Percentiles rank a stretch among this genome's conserved stretches.
Conservation (phyloP, 441 rosid species). For the Aleurites moluccanus region DNA sequence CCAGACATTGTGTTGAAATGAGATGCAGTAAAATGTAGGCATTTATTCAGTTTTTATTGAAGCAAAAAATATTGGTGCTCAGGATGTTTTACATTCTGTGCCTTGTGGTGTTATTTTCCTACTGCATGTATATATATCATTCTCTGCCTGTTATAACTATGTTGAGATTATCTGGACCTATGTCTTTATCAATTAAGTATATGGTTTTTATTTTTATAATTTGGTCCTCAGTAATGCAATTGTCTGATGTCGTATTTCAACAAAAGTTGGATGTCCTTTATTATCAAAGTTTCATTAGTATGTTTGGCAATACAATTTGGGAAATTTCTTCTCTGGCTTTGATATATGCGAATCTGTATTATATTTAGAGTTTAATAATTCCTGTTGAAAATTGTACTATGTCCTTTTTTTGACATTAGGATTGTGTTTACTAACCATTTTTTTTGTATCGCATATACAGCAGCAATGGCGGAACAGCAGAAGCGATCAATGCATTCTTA, state of each 20-base stretch:
- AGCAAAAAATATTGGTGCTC: too few species aligned
- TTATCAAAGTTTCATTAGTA: constrained; percentile 1
- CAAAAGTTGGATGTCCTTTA: not conserved
- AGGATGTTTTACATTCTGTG: not conserved
- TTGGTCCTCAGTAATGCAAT: constrained; percentile 1
- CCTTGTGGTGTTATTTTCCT: not conserved
- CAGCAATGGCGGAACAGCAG: constrained; percentile 49
- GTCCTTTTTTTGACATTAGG: constrained; percentile 1
- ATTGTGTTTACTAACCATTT: constrained; percentile 6
- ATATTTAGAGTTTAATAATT: not conserved
- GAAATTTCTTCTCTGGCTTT: constrained; percentile 10
- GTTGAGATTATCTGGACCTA: not conserved
- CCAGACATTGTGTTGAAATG: not conserved
- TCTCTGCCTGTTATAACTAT: not conserved
- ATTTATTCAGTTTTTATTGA: not conserved
- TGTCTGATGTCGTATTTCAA: not conserved
- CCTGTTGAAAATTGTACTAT: not conserved
- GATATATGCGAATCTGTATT: not conserved
- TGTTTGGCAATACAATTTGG: not conserved
- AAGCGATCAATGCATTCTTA: constrained; percentile 54
- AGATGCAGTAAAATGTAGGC: not conserved
- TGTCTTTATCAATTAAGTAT: not conserved
- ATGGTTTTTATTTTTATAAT: not conserved
- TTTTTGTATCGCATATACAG: constrained; percentile 25
- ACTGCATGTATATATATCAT: not conserved